These are phyloP conservation scores for Persicaria tinctoria DNA, from an alignment of 148 eudicot genomes.

Conservation along the genomic window DNA sequence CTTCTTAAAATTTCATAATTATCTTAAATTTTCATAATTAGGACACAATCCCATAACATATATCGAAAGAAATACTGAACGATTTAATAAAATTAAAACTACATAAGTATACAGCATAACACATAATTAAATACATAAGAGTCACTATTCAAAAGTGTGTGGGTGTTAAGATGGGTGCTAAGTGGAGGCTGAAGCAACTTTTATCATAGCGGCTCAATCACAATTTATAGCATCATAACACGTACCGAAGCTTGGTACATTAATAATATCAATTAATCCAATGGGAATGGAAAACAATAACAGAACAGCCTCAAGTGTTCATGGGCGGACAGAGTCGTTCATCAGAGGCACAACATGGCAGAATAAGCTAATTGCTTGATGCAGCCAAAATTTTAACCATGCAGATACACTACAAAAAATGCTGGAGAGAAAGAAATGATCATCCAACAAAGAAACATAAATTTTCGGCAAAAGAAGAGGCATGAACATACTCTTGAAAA, in stretches of 20 bases:
- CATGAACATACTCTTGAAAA: slow-evolving; percentile 7
- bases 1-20: neutral
- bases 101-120: neutral
- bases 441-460: slow-evolving; percentile 1
- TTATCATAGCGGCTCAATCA: neutral
- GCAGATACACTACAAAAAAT: slow-evolving; percentile 3
- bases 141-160: no score
- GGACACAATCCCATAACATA: neutral
- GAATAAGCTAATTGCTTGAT: slow-evolving; percentile 10
- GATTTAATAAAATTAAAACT: neutral
- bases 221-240: neutral
- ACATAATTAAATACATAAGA: neutral
- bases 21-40: neutral
- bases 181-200: neutral
- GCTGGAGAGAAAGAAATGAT: neutral
- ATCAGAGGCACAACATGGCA: neutral
- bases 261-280: neutral
- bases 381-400: neutral
- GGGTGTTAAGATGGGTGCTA: no score
- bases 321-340: neutral
- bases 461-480: slow-evolving; percentile 23
- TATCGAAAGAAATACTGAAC: neutral
- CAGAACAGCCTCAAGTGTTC: neutral
- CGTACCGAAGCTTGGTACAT: neutral
- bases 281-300: neutral